Conservation (phyloP, 441 rosid species). For the Syzygium malaccense region DNA sequence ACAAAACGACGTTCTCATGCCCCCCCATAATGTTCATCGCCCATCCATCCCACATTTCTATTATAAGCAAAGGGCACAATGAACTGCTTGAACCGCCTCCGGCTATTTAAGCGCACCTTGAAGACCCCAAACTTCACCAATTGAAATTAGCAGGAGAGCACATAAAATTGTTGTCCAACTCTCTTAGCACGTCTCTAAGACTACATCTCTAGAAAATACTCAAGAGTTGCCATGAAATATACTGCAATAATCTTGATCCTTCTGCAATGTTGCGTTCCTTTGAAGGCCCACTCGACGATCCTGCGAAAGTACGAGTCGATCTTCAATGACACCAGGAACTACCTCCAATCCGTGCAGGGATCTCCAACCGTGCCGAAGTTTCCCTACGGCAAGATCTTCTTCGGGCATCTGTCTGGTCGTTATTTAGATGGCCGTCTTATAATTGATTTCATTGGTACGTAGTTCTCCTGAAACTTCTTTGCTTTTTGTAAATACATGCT, state of each 20-base stretch:
- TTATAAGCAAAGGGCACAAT: neutral
- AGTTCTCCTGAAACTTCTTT: neutral
- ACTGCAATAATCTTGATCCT: neutral
- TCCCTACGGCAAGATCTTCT: neutral
- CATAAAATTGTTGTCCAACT: neutral
- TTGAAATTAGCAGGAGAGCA: neutral
- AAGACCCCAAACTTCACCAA: neutral
- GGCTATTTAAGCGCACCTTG: neutral
- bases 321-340: neutral
- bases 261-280: neutral
- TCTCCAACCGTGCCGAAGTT: neutral
- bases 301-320: neutral
- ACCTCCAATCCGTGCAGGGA: neutral
- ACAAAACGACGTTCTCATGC: neutral
- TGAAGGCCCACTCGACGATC: neutral
- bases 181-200: neutral
- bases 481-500: neutral
- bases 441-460: slow-evolving; percentile 16
- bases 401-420: slow-evolving; percentile 29
- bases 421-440: slow-evolving; percentile 44
- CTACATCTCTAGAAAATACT: fast-evolving
- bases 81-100: neutral
- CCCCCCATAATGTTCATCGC: neutral
- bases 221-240: neutral
- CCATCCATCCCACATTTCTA: neutral